phyloP scores from a whole-genome alignment of 345 rosid genomes.

The Adansonia digitata region DNA sequence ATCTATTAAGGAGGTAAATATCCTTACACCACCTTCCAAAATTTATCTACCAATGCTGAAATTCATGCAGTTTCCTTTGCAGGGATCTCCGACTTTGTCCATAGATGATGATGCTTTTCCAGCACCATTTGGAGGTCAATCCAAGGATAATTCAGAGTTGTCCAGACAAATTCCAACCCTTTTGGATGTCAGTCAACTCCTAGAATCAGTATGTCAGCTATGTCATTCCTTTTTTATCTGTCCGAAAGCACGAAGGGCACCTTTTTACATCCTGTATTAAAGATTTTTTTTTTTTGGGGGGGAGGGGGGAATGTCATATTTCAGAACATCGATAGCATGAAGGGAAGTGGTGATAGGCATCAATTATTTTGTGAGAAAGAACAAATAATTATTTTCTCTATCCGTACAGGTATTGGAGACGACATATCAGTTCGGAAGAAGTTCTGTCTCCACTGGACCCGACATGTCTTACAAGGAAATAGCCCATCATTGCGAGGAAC shows the following conservation, averaged over 20 bases:
- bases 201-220: conserved; percentile 62
- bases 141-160: conserved; percentile 29
- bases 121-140: conserved; percentile 40
- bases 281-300: not conserved
- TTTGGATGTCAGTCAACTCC: conserved; percentile 65
- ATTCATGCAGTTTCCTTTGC: conserved; percentile 11
- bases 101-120: conserved; percentile 54
- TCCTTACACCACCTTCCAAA: conserved; percentile 3
- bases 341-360: not conserved
- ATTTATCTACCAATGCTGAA: conserved; percentile 10
- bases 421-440: conserved; percentile 69
- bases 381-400: conserved; percentile 3
- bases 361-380: not conserved
- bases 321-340: not conserved
- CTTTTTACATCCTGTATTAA: conserved; percentile 5
- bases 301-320: too few relatives aligned
- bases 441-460: conserved; percentile 56
- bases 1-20: conserved; percentile 35
- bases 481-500: conserved; percentile 79
- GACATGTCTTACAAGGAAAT: conserved; percentile 78
- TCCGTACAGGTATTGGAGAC: conserved; percentile 63
- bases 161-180: conserved; percentile 33
- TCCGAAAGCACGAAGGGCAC: not conserved
- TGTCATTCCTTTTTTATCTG: conserved; percentile 6
- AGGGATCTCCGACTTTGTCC: conserved; percentile 36